Conservation (phyloP, 306 rosid genomes). For the Betula pendula region DNA sequence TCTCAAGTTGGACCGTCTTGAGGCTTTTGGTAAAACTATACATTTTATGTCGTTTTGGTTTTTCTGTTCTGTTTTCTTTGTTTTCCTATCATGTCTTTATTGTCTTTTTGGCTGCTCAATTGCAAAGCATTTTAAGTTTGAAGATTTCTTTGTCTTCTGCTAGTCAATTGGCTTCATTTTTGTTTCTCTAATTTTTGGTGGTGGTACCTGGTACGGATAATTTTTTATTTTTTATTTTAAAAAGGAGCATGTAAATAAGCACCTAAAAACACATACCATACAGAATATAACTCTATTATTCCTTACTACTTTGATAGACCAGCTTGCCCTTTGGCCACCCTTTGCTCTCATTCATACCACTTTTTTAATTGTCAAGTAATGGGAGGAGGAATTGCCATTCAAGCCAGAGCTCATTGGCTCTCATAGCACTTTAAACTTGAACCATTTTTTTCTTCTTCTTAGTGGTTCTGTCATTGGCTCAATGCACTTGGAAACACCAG, state of each 20-base stretch:
- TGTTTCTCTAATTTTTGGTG: too few species aligned
- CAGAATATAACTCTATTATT: too few species aligned
- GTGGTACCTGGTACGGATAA: too few species aligned
- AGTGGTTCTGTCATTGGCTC: neutral
- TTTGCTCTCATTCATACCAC: neutral
- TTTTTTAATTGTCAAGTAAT: neutral
- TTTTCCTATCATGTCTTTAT: neutral
- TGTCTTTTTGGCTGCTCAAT: neutral
- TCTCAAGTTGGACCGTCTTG: slow-evolving; percentile 68
- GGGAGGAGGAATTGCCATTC: neutral
- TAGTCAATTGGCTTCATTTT: neutral
- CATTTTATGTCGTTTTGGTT: neutral
- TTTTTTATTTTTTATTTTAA: too few species aligned
- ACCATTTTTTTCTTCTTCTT: neutral
- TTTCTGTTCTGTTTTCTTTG: slow-evolving; percentile 2
- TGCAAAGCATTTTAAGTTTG: too few species aligned
- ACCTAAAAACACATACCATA: too few species aligned
- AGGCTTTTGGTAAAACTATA: slow-evolving; percentile 56
- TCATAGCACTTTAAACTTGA: neutral
- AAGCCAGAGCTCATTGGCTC: neutral
- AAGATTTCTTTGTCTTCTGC: neutral
- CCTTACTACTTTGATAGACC: too few species aligned
- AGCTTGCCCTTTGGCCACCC: too few species aligned
- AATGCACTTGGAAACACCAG: slow-evolving; percentile 2
- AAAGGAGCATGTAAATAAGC: too few species aligned